Percentiles rank a stretch among this genome's conserved stretches.
Evolutionary conservation across 2,329 filamentous ascomycete genomes (phyloP).

Genomic region (Hymenoscyphus albidus): DNA sequence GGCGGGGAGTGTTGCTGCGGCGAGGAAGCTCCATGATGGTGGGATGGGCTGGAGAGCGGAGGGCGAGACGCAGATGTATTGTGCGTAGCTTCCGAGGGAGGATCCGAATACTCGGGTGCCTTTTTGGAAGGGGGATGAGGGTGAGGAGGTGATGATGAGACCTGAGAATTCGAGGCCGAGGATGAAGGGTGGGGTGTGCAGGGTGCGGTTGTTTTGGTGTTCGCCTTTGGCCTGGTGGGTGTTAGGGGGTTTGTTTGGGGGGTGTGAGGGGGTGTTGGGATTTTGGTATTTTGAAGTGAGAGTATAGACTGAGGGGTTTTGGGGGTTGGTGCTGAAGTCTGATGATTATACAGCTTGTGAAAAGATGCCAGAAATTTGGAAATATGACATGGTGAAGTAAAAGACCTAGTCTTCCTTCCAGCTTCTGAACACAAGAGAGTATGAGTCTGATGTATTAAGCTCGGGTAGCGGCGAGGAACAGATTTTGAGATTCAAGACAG

Average conservation of each 20-base stretch:
- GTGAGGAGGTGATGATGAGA: conserved; percentile 42
- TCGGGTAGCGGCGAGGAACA: no score
- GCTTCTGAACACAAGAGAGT: no score
- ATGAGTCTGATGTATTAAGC: no score
- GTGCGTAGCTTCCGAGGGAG: conserved; percentile 48
- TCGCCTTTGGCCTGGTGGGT: conserved; percentile 45
- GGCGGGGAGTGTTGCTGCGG: conserved; percentile 27
- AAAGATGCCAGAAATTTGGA: no score
- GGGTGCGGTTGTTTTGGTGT: conserved; percentile 57
- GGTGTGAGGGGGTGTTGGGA: not conserved
- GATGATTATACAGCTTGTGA: no score
- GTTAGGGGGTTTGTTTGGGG: conserved; percentile 1
- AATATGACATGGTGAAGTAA: no score
- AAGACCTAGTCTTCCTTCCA: no score
- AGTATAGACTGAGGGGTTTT: not conserved
- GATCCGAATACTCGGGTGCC: conserved; percentile 54
- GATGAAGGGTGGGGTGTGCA: conserved; percentile 53
- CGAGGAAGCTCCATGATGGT: conserved; percentile 20
- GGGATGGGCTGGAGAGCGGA: conserved; percentile 37
- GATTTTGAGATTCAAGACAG: no score
- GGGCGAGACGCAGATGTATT: conserved; percentile 44
- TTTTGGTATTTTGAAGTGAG: no score
- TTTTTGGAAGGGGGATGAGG: conserved; percentile 36
- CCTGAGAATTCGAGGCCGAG: conserved; percentile 60
- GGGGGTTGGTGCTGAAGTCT: not conserved